Evolutionary conservation across 306 rosid genomes (phyloP), one percentile per base, ranked within the genome.

Genomic region (Lathyrus oleraceus): DNA sequence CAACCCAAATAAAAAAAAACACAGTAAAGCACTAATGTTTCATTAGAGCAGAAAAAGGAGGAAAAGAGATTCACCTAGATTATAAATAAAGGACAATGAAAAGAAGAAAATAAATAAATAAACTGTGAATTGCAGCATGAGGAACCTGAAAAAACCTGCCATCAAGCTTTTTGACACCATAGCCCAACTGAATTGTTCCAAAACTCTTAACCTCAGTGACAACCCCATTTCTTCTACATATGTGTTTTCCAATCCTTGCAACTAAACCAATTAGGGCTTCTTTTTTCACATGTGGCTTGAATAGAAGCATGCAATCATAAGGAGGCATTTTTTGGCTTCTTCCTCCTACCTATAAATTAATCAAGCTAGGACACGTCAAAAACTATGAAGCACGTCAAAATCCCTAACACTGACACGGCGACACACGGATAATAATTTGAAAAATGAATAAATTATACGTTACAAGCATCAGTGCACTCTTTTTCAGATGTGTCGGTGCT

Each of bases 111-210:
- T 2, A n/a, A 20, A 47, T 9, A 65, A 36, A 75, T 27, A 51
- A 14, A 40, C 17, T 5, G 1, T 30, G 16, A 6, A 65, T 20
- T 8, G 25, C 39, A 48, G 32, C 70, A 38, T 25, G 8, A 45
- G 12, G 16, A 51, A 32, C 97, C 99, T 94, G 88, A 76, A 35
- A 94, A 71, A 70, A 85, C 61, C 96, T 81, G 25, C 99, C 99
- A 70, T 94, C 99, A 25, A 87, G 92, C 83, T 94, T 94, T 78
- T 81, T 91, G 14, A 94, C 71, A 17, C 97, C 99, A 72, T 94
- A 94, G 44, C 97, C 97, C 81, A 94, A 79, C 4, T 90, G 95
- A 74, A 94, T 83, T 0, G 10, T 19, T 70, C 96, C 99, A 20
- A 71, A 54, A 78, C 58, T 81, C 80, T 80, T 83, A 1, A 91